Evolutionary conservation across 2,329 filamentous ascomycete species (phyloP).

Genomic region (Coniella vitis): DNA sequence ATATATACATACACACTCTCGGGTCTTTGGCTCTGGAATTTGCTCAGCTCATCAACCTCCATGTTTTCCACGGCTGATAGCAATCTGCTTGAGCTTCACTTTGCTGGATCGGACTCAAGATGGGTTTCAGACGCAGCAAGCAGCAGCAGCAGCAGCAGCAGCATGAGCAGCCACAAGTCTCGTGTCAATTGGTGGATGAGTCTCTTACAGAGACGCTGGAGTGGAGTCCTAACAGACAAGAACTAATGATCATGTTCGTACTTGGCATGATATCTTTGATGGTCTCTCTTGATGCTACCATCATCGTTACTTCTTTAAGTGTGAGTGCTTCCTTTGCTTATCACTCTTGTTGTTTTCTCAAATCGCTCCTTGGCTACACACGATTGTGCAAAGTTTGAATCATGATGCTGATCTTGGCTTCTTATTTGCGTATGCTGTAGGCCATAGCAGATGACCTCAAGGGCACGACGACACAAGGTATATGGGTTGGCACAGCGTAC

Average conservation of each 20-base stretch:
- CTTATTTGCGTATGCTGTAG: slow-evolving; percentile 5
- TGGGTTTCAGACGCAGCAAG: slow-evolving; percentile 11
- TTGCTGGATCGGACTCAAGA: slow-evolving; percentile 8
- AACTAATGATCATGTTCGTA: slow-evolving; percentile 19
- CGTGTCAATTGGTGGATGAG: slow-evolving; percentile 14
- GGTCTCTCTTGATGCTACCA: slow-evolving; percentile 19
- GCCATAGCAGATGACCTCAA: slow-evolving; percentile 22
- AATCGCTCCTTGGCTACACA: background rate
- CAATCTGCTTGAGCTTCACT: slow-evolving; percentile 13
- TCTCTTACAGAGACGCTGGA: slow-evolving; percentile 13
- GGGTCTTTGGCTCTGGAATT: no score
- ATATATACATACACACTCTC: no score
- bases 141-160: background rate
- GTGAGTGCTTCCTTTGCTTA: slow-evolving; percentile 7
- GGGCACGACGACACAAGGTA: slow-evolving; percentile 22
- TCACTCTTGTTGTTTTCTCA: no score
- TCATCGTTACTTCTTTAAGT: slow-evolving; percentile 18
- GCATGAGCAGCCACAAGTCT: slow-evolving; percentile 4
- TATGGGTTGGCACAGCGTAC: slow-evolving; percentile 25
- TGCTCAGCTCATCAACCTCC: background rate
- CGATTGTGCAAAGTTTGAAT: background rate
- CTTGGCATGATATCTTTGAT: slow-evolving; percentile 19
- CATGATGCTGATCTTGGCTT: background rate
- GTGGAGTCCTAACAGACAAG: slow-evolving; percentile 17
- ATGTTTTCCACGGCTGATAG: slow-evolving; percentile 16